Base-by-base conservation (phyloP, 768 basidiomycete genomes). In the Cyclocybe cylindracea region DNA sequence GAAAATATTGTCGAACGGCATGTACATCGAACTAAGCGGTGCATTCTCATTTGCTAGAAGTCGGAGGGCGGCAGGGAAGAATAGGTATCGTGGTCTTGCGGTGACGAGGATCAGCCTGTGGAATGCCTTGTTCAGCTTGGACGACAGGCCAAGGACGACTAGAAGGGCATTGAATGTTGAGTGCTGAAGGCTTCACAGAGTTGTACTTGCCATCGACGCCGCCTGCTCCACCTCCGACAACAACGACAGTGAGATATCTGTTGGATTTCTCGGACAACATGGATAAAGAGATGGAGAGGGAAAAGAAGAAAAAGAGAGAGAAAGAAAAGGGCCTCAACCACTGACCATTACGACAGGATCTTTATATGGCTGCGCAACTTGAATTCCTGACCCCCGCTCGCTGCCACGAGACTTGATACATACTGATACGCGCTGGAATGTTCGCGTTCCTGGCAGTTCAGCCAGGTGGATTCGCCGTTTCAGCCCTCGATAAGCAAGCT, bases 1-100 rank as follows among this genome's bases (percentile, higher is more conserved):
- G 65, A 83, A 82, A 38, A 84, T 60, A 39, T 74, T 72, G 64
- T 86, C 84, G 55, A 75, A 79, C 2, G 84, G 76, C 29, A 85
- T 74, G 50, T 82, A 66, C 1, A 71, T 70, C 5, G 79, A 69
- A 53, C 78, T 76, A 40, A 78, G 65, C 16, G 73, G 57, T 24
- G 68, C 75, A 32, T 70, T 65, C 1, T 61, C 55, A 10, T 77
- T 74, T 1, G 82, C 80, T 43, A 79, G 57, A 57, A 85, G 72
- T 49, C 87, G 81, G 0, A 81, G 68, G 29, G 71, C 56, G 0
- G 80, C 77, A 14, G 81, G 70, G 14, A 82, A 73, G 55, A 78
- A 67, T 8, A 83, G 61, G 49, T 70, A 72, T 56, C 75, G 82
- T 2, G 84, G 73, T 4, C 77, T 75, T 0, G 78, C 61, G 36